phyloP scores from a whole-genome alignment of 2,329 filamentous ascomycete genomes.

The Cladophialophora psammophila region DNA sequence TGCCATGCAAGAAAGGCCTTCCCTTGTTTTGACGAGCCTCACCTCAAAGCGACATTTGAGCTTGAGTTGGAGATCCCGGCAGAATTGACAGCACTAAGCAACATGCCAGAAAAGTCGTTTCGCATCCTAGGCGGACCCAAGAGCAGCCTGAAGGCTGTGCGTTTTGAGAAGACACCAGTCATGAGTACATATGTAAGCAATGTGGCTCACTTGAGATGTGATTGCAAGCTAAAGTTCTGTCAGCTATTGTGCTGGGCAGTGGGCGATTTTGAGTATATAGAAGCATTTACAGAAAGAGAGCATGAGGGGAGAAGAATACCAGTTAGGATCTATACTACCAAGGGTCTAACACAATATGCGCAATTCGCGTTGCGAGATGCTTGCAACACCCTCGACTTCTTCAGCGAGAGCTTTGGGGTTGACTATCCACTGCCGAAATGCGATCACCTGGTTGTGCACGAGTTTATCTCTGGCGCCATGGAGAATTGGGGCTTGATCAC shows the following conservation, averaged over 20 bases:
- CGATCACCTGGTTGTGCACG: conserved; percentile 87
- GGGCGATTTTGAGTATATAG: conserved; percentile 96
- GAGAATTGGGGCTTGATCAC: conserved; percentile 98
- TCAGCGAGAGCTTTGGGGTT: conserved; percentile 90
- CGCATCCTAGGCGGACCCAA: conserved; percentile 70
- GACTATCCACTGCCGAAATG: conserved; percentile 94
- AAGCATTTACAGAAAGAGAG: conserved; percentile 84
- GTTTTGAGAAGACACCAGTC: conserved; percentile 80
- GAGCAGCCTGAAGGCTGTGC: conserved; percentile 66
- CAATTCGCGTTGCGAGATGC: conserved; percentile 89
- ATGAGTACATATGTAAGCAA: conserved; percentile 79
- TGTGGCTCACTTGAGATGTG: neutral
- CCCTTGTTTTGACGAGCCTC: conserved; percentile 97
- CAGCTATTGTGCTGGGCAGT: conserved; percentile 71
- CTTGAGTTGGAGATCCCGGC: conserved; percentile 90
- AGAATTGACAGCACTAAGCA: conserved; percentile 85
- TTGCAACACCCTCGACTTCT: conserved; percentile 93
- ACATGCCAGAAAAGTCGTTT: conserved; percentile 82
- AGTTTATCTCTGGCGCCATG: conserved; percentile 86
- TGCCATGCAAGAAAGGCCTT: conserved; percentile 93
- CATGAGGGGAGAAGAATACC: conserved; percentile 92
- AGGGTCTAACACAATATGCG: conserved; percentile 91
- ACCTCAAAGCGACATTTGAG: conserved; percentile 93
- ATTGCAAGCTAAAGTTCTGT: neutral
- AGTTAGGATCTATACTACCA: conserved; percentile 96